Percentiles rank a stretch among this genome's conserved stretches.
Conservation (phyloP, 2,329 filamentous ascomycete genomes). For the Aspergillus unguis region DNA sequence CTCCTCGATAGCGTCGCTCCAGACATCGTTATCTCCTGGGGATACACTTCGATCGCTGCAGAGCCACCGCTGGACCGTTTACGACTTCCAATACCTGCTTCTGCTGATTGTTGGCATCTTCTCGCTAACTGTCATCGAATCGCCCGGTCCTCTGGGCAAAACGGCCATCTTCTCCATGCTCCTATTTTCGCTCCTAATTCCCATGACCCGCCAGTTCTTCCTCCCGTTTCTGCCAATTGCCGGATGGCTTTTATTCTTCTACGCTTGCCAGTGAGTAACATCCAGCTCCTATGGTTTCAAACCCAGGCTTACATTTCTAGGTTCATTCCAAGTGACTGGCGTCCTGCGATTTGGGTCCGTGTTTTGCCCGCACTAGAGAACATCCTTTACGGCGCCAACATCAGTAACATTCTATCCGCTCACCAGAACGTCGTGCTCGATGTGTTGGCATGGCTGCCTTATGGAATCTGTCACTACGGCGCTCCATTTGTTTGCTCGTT, state of each 20-base stretch:
- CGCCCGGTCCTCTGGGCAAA: slow-evolving; percentile 74
- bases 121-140: slow-evolving; percentile 76
- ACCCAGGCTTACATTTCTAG: slow-evolving; percentile 44
- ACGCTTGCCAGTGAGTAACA: slow-evolving; percentile 78
- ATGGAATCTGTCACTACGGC: slow-evolving; percentile 86
- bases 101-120: slow-evolving; percentile 74
- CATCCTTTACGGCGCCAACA: slow-evolving; percentile 90
- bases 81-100: slow-evolving; percentile 81
- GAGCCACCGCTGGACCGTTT: slow-evolving; percentile 73
- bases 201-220: slow-evolving; percentile 85
- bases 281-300: neutral
- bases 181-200: slow-evolving; percentile 69
- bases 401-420: slow-evolving; percentile 91
- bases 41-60: slow-evolving; percentile 74
- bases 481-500: slow-evolving; percentile 75
- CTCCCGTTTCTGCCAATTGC: slow-evolving; percentile 81
- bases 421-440: slow-evolving; percentile 82
- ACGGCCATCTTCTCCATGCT: slow-evolving; percentile 66
- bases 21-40: slow-evolving; percentile 76
- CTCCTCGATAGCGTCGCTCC: slow-evolving; percentile 69
- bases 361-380: slow-evolving; percentile 93
- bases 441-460: slow-evolving; percentile 87
- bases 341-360: slow-evolving; percentile 92
- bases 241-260: slow-evolving; percentile 87
- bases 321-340: slow-evolving; percentile 83